Base-by-base conservation (phyloP, 345 rosid species). In the Populus tremula region DNA sequence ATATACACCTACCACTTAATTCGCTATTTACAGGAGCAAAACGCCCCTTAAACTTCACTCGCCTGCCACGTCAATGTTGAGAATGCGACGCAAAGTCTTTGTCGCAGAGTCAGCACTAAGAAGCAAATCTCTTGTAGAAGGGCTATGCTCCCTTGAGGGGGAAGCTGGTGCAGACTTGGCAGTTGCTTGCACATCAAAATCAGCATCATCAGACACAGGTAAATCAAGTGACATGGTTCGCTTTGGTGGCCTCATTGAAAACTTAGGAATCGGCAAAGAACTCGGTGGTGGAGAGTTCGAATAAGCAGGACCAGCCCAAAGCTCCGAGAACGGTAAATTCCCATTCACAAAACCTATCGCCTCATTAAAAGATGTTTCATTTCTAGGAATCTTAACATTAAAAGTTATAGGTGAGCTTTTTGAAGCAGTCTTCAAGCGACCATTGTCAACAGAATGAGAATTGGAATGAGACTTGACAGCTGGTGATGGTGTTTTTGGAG, bases 271-370 rank as follows among this genome's bases (percentile, higher is more conserved):
- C 0, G 98, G 99, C 79, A 93, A 73, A 65, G 99, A 96, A 78
- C 98, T 90, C 21, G 99, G 93, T 0, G 98, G 95, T 5, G 99
- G 99, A 0, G 98, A 96, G 88, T 91, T 93, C 14, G 99, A 96
- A 81, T 96, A 93, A 16, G 99, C 92, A 41, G 99, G 99, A 20
- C 99, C 99, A 5, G 98, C 99, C 99, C 99, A 96, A 20, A 87
- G 86, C 84, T 96, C 98, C 70, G 95, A 88, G 78, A 76, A 91
- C 5, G 85, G 83, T 53, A 89, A 56, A 65, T 78, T 74, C 68
- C 53, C 81, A 50, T 41, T 78, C 63, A 75, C 80, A 25, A 36
- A 33, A 35, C 64, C 56, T 20, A 70, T 31, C 68, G 81, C 91
- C 31, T 84, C 88, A 70, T 18, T 66, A 70, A 80, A 78, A 82